Evolutionary conservation across 129 eudicot species (phyloP).

Genomic region (Arctium lappa): DNA sequence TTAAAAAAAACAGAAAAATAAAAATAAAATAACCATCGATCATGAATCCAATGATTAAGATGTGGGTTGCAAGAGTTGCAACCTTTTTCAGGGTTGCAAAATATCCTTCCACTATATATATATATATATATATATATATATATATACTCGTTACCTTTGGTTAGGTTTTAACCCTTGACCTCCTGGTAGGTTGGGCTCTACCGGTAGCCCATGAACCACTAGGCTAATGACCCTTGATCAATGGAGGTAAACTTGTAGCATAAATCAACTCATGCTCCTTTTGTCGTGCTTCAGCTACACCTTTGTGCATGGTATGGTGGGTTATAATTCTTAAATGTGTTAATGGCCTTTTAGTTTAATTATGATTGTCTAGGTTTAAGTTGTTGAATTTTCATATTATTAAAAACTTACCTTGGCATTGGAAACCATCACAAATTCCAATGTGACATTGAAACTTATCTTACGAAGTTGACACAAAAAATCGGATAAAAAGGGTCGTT

Average conservation of each 20-base stretch:
- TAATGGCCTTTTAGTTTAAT: neutral
- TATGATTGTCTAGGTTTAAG: neutral
- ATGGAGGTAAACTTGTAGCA: constrained; percentile 2
- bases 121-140: neutral
- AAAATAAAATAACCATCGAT: too few species aligned
- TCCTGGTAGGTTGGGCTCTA: neutral
- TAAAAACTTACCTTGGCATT: neutral
- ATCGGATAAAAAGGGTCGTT: too few species aligned
- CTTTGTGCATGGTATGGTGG: neutral
- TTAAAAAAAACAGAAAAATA: too few species aligned
- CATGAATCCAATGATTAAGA: too few species aligned
- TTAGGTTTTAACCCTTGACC: neutral
- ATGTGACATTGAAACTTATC: neutral
- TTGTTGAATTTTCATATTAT: neutral
- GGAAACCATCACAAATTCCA: neutral
- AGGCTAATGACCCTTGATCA: neutral
- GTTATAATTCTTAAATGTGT: too few species aligned
- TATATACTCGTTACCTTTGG: neutral
- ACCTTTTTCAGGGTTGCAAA: too few species aligned
- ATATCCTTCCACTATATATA: too few species aligned
- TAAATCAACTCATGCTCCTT: constrained; percentile 4
- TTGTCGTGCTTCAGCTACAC: neutral
- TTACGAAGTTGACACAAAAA: neutral
- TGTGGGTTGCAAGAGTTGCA: too few species aligned
- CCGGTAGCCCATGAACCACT: neutral